phyloP scores from a whole-genome alignment of 192 early-diverging fungal genomes.

The Backusella parvicylindrica region DNA sequence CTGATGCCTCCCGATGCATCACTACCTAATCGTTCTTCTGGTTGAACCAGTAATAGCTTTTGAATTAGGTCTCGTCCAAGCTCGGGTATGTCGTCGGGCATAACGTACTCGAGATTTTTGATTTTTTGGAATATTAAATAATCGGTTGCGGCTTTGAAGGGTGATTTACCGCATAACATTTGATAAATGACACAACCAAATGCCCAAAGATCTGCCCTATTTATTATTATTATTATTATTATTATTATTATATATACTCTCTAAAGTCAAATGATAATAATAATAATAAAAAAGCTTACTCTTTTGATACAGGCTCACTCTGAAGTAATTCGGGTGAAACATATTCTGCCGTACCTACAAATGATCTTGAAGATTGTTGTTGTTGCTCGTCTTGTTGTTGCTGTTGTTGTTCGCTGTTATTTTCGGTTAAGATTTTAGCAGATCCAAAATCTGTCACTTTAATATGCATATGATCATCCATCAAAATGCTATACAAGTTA shows the following conservation, averaged over 20 bases:
- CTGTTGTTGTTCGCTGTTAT: background rate
- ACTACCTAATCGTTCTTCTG: slow-evolving; percentile 60
- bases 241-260: too few species aligned
- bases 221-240: background rate
- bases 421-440: slow-evolving; percentile 69
- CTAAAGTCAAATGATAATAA: too few species aligned
- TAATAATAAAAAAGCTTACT: too few species aligned
- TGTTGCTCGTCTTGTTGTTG: background rate
- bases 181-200: slow-evolving; percentile 92
- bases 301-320: slow-evolving; percentile 78
- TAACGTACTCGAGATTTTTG: slow-evolving; percentile 78
- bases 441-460: slow-evolving; percentile 97
- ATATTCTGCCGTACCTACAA: slow-evolving; percentile 99
- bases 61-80: slow-evolving; percentile 75
- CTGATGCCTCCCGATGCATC: slow-evolving; percentile 47
- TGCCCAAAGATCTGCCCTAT: slow-evolving; percentile 78
- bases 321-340: slow-evolving; percentile 94
- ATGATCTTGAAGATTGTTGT: slow-evolving; percentile 66
- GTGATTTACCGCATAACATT: slow-evolving; percentile 81
- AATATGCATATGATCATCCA: slow-evolving; percentile 88
- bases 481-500: slow-evolving; percentile 77
- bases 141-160: slow-evolving; percentile 93
- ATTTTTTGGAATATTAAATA: slow-evolving; percentile 98
- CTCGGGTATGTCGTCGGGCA: slow-evolving; percentile 74
- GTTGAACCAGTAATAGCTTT: slow-evolving; percentile 64